These are phyloP conservation scores for Colletotrichum caudatum DNA, from an alignment of 2,329 filamentous ascomycete species.

Conservation along the genomic window DNA sequence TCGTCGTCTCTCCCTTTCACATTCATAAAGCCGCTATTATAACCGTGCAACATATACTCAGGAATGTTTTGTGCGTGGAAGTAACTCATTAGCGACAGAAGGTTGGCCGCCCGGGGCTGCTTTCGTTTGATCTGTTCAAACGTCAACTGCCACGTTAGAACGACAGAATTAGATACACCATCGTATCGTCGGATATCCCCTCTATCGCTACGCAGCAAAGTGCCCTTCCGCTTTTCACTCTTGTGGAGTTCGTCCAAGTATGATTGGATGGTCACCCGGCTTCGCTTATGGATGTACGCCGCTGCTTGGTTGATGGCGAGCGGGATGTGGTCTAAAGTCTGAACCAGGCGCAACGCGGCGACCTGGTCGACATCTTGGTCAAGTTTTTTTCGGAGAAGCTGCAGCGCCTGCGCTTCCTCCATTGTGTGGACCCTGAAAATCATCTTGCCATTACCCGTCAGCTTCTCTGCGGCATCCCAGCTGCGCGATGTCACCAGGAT, in stretches of 20 bases:
- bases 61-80: conserved; percentile 58
- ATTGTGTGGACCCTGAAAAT: conserved; percentile 41
- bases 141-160: conserved; percentile 47
- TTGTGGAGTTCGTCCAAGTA: conserved; percentile 49
- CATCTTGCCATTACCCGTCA: conserved; percentile 32
- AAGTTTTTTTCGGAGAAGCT: conserved; percentile 46
- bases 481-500: conserved; percentile 42
- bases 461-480: conserved; percentile 37
- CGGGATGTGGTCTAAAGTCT: conserved; percentile 49
- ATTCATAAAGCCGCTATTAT: background rate
- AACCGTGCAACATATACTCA: conserved; percentile 10
- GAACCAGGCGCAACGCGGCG: conserved; percentile 11
- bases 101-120: conserved; percentile 52
- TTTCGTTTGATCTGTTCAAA: conserved; percentile 51
- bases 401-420: conserved; percentile 45
- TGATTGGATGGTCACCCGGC: conserved; percentile 42
- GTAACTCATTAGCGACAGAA: conserved; percentile 61
- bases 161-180: conserved; percentile 46
- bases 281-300: conserved; percentile 52
- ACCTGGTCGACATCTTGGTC: conserved; percentile 17
- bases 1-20: background rate
- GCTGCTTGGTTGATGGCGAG: conserved; percentile 52
- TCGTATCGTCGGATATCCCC: conserved; percentile 26
- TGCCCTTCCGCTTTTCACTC: conserved; percentile 43
- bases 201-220: conserved; percentile 43